phyloP scores from a whole-genome alignment of 805 yeast genomes.

The Cyberlindnera samutprakarnensis region DNA sequence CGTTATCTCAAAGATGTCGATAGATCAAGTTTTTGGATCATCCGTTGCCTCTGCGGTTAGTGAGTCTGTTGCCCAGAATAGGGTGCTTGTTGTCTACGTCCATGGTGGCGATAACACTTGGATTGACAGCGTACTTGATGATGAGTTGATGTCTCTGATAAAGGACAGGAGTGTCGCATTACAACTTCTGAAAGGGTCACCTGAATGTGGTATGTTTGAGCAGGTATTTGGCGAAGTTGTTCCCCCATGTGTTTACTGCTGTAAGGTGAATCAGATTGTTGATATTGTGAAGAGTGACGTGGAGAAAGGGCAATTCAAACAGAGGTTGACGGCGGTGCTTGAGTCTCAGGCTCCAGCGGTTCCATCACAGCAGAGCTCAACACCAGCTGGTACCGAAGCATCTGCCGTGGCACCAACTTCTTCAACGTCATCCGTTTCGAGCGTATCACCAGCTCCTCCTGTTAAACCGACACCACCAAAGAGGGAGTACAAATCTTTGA shows the following conservation, averaged over 20 bases:
- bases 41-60: too few relatives aligned
- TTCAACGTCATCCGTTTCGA: too few relatives aligned
- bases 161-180: constrained; percentile 32
- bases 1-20: too few relatives aligned
- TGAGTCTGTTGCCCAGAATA: constrained; percentile 27
- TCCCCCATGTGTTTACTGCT: constrained; percentile 51
- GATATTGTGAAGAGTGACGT: constrained; percentile 33
- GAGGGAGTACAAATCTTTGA: constrained; percentile 22
- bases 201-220: constrained; percentile 39
- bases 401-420: too few relatives aligned
- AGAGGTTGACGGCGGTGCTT: constrained; percentile 17
- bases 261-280: constrained; percentile 40
- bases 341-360: too few relatives aligned
- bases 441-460: too few relatives aligned
- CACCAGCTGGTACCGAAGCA: too few relatives aligned
- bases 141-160: constrained; percentile 12
- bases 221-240: constrained; percentile 46
- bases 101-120: constrained; percentile 19
- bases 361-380: too few relatives aligned
- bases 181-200: constrained; percentile 31
- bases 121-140: constrained; percentile 14
- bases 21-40: too few relatives aligned
- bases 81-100: constrained; percentile 34
- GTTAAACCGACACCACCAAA: too few relatives aligned
- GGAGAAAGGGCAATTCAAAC: constrained; percentile 21